phyloP scores from a whole-genome alignment of 2,329 filamentous ascomycete species.

The Fusarium sp. region DNA sequence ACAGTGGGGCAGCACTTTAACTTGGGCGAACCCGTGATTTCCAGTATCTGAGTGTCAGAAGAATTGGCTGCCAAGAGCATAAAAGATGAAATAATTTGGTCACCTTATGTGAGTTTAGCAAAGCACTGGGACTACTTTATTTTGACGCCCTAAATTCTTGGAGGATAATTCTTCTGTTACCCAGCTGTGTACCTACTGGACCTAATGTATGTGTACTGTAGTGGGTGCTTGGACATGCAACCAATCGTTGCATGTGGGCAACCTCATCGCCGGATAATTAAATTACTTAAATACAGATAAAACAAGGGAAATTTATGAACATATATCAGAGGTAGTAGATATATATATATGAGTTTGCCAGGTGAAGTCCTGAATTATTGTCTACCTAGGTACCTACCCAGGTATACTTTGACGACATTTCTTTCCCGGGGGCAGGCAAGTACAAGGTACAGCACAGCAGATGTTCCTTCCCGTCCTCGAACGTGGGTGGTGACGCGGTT shows the following conservation, averaged over 20 bases:
- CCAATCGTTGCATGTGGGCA: neutral
- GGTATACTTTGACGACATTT: neutral
- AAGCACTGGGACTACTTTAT: too few species aligned
- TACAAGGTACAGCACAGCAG: neutral
- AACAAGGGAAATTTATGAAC: neutral
- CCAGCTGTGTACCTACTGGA: too few species aligned
- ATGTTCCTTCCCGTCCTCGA: neutral
- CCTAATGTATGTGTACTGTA: neutral
- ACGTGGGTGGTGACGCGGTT: neutral
- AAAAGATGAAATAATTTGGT: too few species aligned
- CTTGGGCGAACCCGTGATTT: neutral
- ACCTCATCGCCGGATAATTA: neutral
- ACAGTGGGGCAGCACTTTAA: conserved; percentile 17
- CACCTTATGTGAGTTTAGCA: too few species aligned
- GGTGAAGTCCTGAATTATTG: neutral
- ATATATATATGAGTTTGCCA: neutral
- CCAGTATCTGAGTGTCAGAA: neutral
- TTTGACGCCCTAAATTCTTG: neutral
- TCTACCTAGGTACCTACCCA: neutral
- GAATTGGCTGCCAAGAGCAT: too few species aligned
- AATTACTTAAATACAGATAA: neutral
- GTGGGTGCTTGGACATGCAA: neutral
- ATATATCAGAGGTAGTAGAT: neutral
- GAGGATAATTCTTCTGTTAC: neutral
- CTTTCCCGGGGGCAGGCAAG: neutral